phyloP scores from a whole-genome alignment of 441 rosid species.

The Adansonia madagascariensis region DNA sequence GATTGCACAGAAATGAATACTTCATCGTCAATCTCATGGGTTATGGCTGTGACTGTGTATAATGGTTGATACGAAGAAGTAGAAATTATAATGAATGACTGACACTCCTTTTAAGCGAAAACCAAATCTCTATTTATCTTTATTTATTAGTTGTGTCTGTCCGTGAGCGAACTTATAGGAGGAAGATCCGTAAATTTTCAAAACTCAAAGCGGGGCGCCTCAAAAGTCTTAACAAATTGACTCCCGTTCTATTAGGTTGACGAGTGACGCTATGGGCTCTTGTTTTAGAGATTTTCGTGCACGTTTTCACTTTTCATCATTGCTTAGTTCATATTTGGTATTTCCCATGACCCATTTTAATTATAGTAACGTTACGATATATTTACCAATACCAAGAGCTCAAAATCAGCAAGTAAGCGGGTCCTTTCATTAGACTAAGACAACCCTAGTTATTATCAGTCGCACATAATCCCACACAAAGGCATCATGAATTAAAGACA shows the following conservation, averaged over 20 bases:
- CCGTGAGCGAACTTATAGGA: background rate
- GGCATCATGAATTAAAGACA: too few species aligned
- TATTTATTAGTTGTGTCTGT: background rate
- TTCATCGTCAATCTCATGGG: background rate
- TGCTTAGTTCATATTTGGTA: background rate
- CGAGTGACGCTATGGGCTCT: background rate
- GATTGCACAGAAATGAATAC: conserved; percentile 32
- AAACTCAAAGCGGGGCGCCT: background rate
- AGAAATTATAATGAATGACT: conserved; percentile 17
- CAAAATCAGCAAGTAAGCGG: too few species aligned
- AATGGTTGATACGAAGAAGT: background rate
- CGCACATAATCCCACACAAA: too few species aligned
- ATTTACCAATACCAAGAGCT: too few species aligned
- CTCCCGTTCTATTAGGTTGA: background rate
- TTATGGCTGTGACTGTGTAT: background rate
- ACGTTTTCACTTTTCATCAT: background rate
- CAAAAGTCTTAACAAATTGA: background rate
- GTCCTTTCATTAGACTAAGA: too few species aligned
- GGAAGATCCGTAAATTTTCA: background rate
- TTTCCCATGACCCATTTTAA: too few species aligned
- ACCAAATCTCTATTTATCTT: background rate
- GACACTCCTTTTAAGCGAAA: background rate
- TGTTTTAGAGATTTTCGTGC: background rate
- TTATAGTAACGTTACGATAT: too few species aligned
- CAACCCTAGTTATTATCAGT: too few species aligned